A percentile compares a stretch with the other conserved stretches of the same genome.
These are phyloP conservation scores for Thuidium tamariscinum DNA, from an alignment of 225 moss, liverwort and hornwort species.

Conservation along the genomic window DNA sequence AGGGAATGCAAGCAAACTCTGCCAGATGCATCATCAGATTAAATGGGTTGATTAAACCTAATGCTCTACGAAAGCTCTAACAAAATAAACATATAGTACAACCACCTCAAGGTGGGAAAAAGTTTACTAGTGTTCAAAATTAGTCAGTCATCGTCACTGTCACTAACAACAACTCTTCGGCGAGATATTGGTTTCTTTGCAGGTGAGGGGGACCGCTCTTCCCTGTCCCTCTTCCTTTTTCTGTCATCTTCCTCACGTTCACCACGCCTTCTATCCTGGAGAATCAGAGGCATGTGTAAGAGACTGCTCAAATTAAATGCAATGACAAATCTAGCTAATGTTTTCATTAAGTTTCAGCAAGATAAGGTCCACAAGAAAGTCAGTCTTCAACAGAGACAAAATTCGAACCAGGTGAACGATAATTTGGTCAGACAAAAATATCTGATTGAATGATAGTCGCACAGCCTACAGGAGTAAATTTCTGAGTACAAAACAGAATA, in stretches of 20 bases:
- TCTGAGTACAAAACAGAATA: background rate
- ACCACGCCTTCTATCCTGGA: conserved; percentile 59
- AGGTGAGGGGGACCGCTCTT: conserved; percentile 67
- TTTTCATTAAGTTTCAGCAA: background rate
- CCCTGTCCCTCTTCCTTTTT: conserved; percentile 55
- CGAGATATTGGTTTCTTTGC: conserved; percentile 70
- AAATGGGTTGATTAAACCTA: background rate
- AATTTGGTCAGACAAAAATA: background rate
- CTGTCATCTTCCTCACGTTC: conserved; percentile 69
- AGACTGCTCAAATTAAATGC: background rate
- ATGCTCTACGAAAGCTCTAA: background rate
- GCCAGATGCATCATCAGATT: background rate
- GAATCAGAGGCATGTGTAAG: background rate
- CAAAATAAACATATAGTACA: background rate
- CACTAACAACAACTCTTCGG: conserved; percentile 82
- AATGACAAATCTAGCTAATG: background rate
- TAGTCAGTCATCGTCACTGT: conserved; percentile 69
- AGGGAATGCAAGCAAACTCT: background rate
- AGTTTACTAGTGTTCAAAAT: background rate
- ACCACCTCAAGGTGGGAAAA: background rate
- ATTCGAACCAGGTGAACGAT: background rate
- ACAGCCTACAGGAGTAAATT: background rate
- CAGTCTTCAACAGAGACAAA: background rate
- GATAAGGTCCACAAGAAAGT: background rate
- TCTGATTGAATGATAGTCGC: background rate